Evolutionary conservation across 2,329 filamentous ascomycete genomes (phyloP), one percentile per base, ranked within the genome.

Genomic region (Ophiognomonia clavigignenti-juglandacearum): DNA sequence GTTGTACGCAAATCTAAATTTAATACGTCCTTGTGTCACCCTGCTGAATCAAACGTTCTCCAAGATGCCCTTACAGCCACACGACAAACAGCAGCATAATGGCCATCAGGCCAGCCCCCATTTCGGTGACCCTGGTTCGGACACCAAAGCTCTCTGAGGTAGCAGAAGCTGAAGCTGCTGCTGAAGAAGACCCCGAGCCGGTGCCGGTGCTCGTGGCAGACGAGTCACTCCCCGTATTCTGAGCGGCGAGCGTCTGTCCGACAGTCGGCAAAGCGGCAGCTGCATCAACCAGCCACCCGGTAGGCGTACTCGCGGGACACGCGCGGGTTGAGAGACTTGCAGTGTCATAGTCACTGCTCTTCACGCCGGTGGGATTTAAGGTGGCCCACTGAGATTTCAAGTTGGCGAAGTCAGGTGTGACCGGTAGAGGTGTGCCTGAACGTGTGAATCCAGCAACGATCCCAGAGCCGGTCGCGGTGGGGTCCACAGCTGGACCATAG

Each of bases 381-480:
- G 79, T 85, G 6, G 82, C 82, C 89, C 89, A 95, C 56, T 88
- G 82, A 23, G 70, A 74, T 68, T 83, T 82, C 50, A 95, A 75
- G 62, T 93, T 93, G 56, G 72, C 62, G 62, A 92, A 95, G 61
- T 95, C 89, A 0, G 89, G 88, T 6, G 69, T 69, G 23, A 89
- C 71, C 0, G 88, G 86, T 0, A 75, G 86, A 0, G 89, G 89
- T 0, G 78, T 88, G 44, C 89, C 89, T 40, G 77, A 77, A 55
- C 86, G 78, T 0, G 79, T 77, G 64, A 76, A 90, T 27, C 87
- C 85, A 56, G 81, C 87, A 49, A 73, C 69, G 39, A 83, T 66
- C 47, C 72, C 63, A 13, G 76, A 71, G n/a, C 75, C 78, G 1
- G 73, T 72, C n/a, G 65, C 69, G 6, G 71, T 71, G 8, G 73